phyloP scores from a whole-genome alignment of 208 protist species.

The Wallacemonas sp. region DNA sequence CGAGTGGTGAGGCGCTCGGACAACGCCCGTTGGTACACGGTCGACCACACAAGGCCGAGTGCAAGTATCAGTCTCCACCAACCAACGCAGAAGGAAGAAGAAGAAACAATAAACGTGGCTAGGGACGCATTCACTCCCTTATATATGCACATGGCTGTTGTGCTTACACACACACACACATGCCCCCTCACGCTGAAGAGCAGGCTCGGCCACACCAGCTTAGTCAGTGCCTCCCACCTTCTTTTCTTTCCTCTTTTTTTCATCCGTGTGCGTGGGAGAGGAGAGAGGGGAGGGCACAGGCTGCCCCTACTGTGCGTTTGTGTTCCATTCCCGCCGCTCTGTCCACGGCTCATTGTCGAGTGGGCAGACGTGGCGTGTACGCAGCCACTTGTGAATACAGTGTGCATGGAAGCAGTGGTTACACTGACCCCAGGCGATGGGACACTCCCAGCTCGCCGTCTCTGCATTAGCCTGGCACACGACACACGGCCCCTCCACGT shows the following conservation, averaged over 20 bases:
- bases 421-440: conserved; percentile 97
- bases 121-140: too few relatives aligned
- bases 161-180: too few relatives aligned
- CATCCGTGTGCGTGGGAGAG: neutral
- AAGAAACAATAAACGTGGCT: too few relatives aligned
- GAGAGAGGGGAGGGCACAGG: neutral
- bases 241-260: neutral
- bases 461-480: conserved; percentile 92
- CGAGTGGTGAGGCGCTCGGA: too few relatives aligned
- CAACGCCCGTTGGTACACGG: too few relatives aligned
- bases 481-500: conserved; percentile 98
- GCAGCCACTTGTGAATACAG: conserved; percentile 98
- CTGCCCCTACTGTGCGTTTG: neutral
- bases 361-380: conserved; percentile 96
- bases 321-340: conserved; percentile 65
- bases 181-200: too few relatives aligned
- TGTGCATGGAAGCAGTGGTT: conserved; percentile 99
- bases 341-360: conserved; percentile 96
- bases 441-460: conserved; percentile 74
- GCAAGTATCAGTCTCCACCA: too few relatives aligned
- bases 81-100: too few relatives aligned
- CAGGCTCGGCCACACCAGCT: too few relatives aligned
- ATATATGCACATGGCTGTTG: too few relatives aligned
- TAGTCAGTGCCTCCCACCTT: too few relatives aligned
- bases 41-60: too few relatives aligned